Evolutionary conservation across 2,329 filamentous ascomycete species (phyloP), one percentile per base, ranked within the genome.

Genomic region (Pseudopithomyces chartarum): DNA sequence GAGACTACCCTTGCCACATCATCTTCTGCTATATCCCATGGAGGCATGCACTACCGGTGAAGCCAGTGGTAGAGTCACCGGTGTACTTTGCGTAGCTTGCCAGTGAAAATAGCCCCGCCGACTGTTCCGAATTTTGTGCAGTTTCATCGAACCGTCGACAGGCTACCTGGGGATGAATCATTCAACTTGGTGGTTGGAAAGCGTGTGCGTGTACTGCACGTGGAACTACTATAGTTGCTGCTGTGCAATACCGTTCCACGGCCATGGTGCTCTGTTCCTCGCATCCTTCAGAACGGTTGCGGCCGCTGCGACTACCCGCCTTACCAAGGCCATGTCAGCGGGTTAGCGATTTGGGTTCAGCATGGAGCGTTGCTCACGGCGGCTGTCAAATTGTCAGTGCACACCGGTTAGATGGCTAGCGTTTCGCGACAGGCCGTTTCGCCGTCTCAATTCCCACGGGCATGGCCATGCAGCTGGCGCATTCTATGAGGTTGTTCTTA

Each of bases 241-340:
- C 26, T 11, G 33, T 10, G 22, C 8, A 29, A 12, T 46, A 42
- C 58, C 4, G 45, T 46, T 45, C 54, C 58, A 52, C 22, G 47
- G 38, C 52, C 38, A 15, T 22, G 48, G 48, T 42, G 36, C 48
- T 22, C 38, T 51, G 26, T 17, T 53, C 38, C 32, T 56, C 23
- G 47, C n/a, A 29, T 36, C 12, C 49, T 19, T 8, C n/a, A 23
- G 34, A 6, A 17, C 22, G 47, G 34, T 38, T 26, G 47, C 39
- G 52, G 23, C 54, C 54, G 48, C 53, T 56, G 60, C 40, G 52
- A 54, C 43, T 52, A 49, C 50, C 44, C 45, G 54, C 52, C 46
- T 61, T 71, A 64, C 70, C 70, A 66, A 66, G 58, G 60, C 72
- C 71, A 68, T 73, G 70, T 71, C 68, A 63, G 58, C 65, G 72